These are phyloP conservation scores for Tricharina praecox DNA, from an alignment of 495 filamentous ascomycete genomes.

Conservation along the genomic window DNA sequence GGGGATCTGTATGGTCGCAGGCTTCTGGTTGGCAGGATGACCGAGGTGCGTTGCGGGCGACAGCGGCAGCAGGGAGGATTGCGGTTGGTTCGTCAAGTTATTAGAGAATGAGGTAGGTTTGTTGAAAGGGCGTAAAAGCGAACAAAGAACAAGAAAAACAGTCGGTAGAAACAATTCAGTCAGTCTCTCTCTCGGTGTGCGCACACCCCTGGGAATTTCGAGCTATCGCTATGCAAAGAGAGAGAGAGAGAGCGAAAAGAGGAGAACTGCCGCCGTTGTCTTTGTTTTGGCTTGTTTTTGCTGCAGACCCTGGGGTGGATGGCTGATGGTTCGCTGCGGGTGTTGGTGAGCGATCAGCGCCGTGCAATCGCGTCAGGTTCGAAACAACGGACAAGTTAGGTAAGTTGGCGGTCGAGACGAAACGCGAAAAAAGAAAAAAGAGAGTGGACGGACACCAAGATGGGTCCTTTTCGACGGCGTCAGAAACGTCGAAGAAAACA, in stretches of 20 bases:
- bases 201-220: too few relatives aligned
- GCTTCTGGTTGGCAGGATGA: background rate
- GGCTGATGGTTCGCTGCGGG: too few relatives aligned
- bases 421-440: constrained; percentile 22
- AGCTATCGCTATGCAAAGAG: background rate
- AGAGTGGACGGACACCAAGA: constrained; percentile 26
- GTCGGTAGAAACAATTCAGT: background rate
- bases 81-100: background rate
- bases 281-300: background rate
- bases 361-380: too few relatives aligned
- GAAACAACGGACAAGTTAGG: constrained; percentile 6
- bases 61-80: background rate
- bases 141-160: background rate
- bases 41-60: background rate
- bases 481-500: constrained; percentile 19
- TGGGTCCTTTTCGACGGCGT: constrained; percentile 16
- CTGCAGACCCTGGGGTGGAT: background rate
- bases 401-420: background rate
- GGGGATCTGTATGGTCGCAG: background rate
- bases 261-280: constrained; percentile 3
- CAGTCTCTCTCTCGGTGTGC: background rate
- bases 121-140: background rate
- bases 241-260: background rate
- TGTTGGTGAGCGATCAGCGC: constrained; percentile 10
- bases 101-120: background rate